Percentiles rank a stretch among this genome's conserved stretches.
Conservation (phyloP, 176 grass and related monocot species). For the Oropetium thomaeum region DNA sequence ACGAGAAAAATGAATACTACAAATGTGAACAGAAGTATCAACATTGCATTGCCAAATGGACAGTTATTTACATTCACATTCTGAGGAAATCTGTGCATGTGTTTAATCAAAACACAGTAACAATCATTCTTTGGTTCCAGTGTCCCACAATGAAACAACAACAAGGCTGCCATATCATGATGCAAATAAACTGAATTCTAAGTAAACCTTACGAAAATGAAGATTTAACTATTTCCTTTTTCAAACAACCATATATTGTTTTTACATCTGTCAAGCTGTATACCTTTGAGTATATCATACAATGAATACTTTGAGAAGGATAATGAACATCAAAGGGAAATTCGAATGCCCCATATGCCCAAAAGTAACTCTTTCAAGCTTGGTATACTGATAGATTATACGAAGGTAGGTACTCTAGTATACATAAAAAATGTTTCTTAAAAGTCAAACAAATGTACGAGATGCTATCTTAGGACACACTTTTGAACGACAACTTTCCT, state of each 20-base stretch:
- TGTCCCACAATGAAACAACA: not conserved
- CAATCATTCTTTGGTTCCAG: not conserved
- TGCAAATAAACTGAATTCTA: no score
- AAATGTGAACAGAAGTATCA: not conserved
- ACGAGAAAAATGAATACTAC: not conserved
- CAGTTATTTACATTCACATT: not conserved
- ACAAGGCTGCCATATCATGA: not conserved
- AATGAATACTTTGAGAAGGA: constrained; percentile 19
- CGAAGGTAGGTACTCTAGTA: not conserved
- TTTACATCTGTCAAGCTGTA: not conserved
- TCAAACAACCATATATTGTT: not conserved
- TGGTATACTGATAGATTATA: not conserved
- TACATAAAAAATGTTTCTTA: not conserved
- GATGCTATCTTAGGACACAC: constrained; percentile 15
- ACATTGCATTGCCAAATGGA: not conserved
- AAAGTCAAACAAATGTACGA: not conserved
- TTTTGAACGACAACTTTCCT: constrained; percentile 16
- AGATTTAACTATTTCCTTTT: not conserved
- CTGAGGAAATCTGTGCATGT: not conserved
- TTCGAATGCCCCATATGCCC: not conserved
- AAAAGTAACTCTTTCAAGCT: not conserved
- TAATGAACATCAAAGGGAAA: not conserved
- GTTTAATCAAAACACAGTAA: not conserved
- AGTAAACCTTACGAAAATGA: no score
- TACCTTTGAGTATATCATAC: not conserved